Conservation (phyloP, 352 stramenopile genomes). For the Pythium folliculosum region DNA sequence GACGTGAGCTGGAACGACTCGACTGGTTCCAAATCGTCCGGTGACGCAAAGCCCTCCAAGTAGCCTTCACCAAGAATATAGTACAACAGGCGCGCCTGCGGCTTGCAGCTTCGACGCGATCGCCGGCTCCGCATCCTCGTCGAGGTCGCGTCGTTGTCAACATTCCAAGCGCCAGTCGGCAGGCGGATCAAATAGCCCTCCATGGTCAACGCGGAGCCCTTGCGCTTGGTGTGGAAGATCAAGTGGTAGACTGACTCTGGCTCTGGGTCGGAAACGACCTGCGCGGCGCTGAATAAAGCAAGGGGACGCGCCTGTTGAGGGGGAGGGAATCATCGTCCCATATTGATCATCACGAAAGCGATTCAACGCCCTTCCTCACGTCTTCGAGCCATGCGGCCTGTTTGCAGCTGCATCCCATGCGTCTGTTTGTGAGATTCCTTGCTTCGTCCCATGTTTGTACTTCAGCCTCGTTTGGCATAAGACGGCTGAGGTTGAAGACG, state of each 20-base stretch:
- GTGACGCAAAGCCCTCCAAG: slow-evolving; percentile 49
- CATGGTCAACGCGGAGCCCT: slow-evolving; percentile 33
- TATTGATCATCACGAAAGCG: not conserved
- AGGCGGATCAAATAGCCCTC: slow-evolving; percentile 76
- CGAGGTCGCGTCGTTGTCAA: not conserved
- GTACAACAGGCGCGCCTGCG: slow-evolving; percentile 48
- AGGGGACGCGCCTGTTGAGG: too few relatives aligned
- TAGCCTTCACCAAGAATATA: slow-evolving; percentile 69
- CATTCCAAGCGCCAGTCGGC: slow-evolving; percentile 32
- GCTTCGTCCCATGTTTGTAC: not conserved
- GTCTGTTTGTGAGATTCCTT: not conserved
- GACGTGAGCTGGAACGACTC: slow-evolving; percentile 66
- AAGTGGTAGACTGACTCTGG: not conserved
- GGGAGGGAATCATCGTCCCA: not conserved
- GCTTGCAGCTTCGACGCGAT: slow-evolving; percentile 31
- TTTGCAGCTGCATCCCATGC: slow-evolving; percentile 15
- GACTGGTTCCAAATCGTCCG: slow-evolving; percentile 39
- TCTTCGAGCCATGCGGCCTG: slow-evolving; percentile 5
- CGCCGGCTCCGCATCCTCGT: slow-evolving; percentile 14
- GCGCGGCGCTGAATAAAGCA: not conserved
- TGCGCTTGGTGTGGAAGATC: not conserved
- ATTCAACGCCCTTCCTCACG: slow-evolving; percentile 7
- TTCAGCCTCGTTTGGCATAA: not conserved
- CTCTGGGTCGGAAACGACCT: not conserved
- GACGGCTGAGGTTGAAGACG: not conserved